Evolutionary conservation across 208 protist species (phyloP), one percentile per base, ranked within the genome.

Genomic region (Leishmania major): DNA sequence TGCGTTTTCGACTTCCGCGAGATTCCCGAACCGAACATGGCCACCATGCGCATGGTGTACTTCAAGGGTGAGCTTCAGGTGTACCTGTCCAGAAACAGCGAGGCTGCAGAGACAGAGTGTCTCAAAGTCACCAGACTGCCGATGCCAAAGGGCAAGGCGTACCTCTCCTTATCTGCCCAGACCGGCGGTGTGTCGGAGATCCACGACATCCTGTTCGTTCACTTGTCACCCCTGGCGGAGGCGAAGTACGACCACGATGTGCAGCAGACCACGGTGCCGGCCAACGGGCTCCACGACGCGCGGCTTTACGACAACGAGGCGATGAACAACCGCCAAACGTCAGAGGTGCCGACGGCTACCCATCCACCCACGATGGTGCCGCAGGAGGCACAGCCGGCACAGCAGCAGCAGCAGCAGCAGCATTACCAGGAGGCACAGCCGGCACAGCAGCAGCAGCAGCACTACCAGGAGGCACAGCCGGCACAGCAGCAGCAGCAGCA

Each of bases 191-290:
- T 93, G 59, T 82, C 85, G 0, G 87, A 92, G 64, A 89, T 83
- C 57, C 94, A 97, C 83, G 94, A 97, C 78, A 87, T 97, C 60
- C 25, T 91, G 19, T 97, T 94, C 84, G 64, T 96, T 25, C 93
- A 97, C 80, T 77, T 92, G 3, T 87, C 87, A 35, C 87, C 92
- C 5, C 64, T 96, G 28, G 81, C 78, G 31, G 86, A 80, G 15
- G 82, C 71, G 2, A 72, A 76, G 19, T 97, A 96, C 87, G 84
- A 89, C 70, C 86, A 94, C 75, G 88, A 97, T 75, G 85, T 96
- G n/a, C 85, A 87, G 57, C 35, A 86, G 71, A 82, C 76, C 64
- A 37, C 59, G 31, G 25, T 53, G 19, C 37, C 55, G 13, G 15
- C 55, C 15, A 79, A 64, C 22, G 67, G 3, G 43, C 6, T 60